Evolutionary conservation across 225 moss, liverwort and hornwort species (phyloP).

Genomic region (Physcomitrellopsis africana): DNA sequence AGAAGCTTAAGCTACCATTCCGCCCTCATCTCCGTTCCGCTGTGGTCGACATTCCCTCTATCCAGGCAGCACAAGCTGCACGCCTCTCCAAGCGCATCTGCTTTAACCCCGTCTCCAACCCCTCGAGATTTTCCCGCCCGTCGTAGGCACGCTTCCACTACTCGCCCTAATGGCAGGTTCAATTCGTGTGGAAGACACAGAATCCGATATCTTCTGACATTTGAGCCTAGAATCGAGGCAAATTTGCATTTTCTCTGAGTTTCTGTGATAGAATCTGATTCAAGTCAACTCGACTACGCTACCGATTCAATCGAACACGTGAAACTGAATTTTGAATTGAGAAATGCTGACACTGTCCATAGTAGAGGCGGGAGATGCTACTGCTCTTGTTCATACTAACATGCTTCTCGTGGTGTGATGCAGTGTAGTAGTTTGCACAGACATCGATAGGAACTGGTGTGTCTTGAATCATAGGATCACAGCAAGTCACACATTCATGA

Average conservation of each 20-base stretch:
- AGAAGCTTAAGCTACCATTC: constrained; percentile 22
- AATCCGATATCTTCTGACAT: constrained; percentile 2
- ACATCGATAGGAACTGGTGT: no score
- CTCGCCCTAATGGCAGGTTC: not conserved
- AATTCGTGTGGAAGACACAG: not conserved
- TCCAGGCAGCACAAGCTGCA: constrained; percentile 10
- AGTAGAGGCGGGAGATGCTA: not conserved
- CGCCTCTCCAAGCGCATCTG: constrained; percentile 14
- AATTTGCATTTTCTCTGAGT: not conserved
- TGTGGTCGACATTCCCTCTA: constrained; percentile 23
- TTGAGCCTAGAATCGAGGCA: constrained; percentile 16
- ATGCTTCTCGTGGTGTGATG: not conserved
- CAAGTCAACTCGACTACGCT: constrained; percentile 13
- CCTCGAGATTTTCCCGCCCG: constrained; percentile 16
- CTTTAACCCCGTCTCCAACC: constrained; percentile 15
- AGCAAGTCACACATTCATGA: no score
- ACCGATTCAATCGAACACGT: constrained; percentile 5
- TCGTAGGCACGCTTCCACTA: not conserved
- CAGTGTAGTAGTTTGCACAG: not conserved
- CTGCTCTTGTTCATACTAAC: not conserved
- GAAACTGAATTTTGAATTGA: not conserved
- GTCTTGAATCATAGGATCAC: no score
- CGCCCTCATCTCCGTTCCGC: constrained; percentile 6
- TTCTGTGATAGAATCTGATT: not conserved
- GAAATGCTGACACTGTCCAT: not conserved